These are phyloP conservation scores for Kalmusia sp. DNA, from an alignment of 2,329 filamentous ascomycete species.

Conservation along the genomic window DNA sequence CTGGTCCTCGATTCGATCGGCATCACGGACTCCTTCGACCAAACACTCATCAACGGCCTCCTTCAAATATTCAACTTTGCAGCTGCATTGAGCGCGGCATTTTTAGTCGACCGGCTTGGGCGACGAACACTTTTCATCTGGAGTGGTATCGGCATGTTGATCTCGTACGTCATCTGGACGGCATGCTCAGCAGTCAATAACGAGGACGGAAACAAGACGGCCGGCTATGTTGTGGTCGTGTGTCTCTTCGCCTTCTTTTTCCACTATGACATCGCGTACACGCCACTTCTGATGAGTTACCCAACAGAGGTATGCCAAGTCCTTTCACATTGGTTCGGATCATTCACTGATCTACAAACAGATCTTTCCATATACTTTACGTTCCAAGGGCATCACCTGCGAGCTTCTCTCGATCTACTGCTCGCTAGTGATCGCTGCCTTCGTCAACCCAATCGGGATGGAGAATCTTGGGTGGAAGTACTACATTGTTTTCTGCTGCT, in stretches of 20 bases:
- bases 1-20: slow-evolving; percentile 47
- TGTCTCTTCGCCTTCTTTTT: slow-evolving; percentile 16
- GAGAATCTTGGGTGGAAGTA: slow-evolving; percentile 14
- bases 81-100: neutral
- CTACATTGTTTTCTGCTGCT: slow-evolving; percentile 55
- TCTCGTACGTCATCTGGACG: slow-evolving; percentile 51
- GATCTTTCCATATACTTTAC: slow-evolving; percentile 39
- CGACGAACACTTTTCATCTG: slow-evolving; percentile 53
- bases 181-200: slow-evolving; percentile 42
- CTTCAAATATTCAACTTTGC: slow-evolving; percentile 48
- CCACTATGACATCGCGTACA: slow-evolving; percentile 39
- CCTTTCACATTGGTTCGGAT: no score
- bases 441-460: slow-evolving; percentile 23
- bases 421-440: slow-evolving; percentile 54
- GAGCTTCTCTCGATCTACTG: slow-evolving; percentile 50
- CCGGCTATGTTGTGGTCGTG: slow-evolving; percentile 13
- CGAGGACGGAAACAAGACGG: neutral
- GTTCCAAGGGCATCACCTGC: slow-evolving; percentile 30
- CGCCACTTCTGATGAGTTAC: slow-evolving; percentile 36
- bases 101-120: slow-evolving; percentile 48
- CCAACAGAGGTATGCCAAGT: no score
- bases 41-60: slow-evolving; percentile 46
- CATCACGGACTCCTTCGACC: slow-evolving; percentile 39
- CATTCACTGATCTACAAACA: no score
- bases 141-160: slow-evolving; percentile 52